phyloP scores from a whole-genome alignment of 106 monocot species.

The Platanthera zijinensis region DNA sequence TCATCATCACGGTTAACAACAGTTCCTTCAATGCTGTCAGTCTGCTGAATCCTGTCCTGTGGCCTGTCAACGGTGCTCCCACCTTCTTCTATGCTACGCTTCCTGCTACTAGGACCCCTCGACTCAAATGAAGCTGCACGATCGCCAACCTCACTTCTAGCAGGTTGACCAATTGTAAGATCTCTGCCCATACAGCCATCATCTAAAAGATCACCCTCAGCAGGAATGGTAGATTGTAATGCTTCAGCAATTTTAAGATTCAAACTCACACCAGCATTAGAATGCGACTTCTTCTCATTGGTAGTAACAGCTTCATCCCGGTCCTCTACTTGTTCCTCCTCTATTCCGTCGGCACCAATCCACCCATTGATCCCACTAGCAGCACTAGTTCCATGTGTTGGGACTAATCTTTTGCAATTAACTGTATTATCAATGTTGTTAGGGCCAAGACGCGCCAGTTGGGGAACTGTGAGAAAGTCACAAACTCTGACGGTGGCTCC shows the following conservation, averaged over 20 bases:
- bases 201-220: conserved; percentile 35
- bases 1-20: conserved; percentile 80
- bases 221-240: conserved; percentile 35
- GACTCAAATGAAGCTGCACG: conserved; percentile 95
- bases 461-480: conserved; percentile 60
- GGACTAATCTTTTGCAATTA: conserved; percentile 41
- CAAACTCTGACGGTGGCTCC: conserved; percentile 81
- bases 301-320: conserved; percentile 57
- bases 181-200: conserved; percentile 69
- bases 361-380: conserved; percentile 86
- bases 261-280: conserved; percentile 78
- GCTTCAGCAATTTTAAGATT: conserved; percentile 77
- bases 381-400: conserved; percentile 82
- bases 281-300: conserved; percentile 56
- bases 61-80: conserved; percentile 96
- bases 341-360: conserved; percentile 43
- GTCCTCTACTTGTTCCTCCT: conserved; percentile 46
- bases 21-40: conserved; percentile 93
- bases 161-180: conserved; percentile 93
- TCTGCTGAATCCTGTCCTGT: conserved; percentile 52
- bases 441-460: conserved; percentile 40
- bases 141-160: conserved; percentile 97
- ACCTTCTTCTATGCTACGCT: conserved; percentile 82
- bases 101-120: conserved; percentile 87
- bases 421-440: conserved; percentile 42